phyloP scores from a whole-genome alignment of 768 basidiomycete species.

The Cystobasidiopsis lactophilus region DNA sequence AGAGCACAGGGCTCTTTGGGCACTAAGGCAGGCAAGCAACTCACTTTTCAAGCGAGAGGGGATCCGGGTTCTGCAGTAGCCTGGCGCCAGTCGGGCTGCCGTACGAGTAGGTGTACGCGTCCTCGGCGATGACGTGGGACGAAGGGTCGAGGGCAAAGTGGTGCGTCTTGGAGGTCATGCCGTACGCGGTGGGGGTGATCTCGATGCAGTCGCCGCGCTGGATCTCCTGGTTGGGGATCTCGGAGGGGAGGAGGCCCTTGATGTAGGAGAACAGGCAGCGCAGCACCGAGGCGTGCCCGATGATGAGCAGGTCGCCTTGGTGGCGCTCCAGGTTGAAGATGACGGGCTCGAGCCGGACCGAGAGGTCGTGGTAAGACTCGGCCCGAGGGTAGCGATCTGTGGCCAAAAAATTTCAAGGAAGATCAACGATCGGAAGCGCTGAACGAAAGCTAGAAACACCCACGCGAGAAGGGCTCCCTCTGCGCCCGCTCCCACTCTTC shows the following conservation, averaged over 20 bases:
- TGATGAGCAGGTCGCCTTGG: slow-evolving; percentile 82
- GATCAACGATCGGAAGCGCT: background rate
- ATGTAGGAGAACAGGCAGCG: slow-evolving; percentile 46
- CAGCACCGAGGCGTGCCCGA: slow-evolving; percentile 81
- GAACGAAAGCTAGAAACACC: background rate
- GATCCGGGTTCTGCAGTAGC: too few species aligned
- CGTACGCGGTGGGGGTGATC: slow-evolving; percentile 5
- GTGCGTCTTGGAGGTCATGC: slow-evolving; percentile 9
- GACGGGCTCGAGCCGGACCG: slow-evolving; percentile 19
- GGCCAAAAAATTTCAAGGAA: background rate
- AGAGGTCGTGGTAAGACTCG: slow-evolving; percentile 91
- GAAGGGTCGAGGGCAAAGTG: slow-evolving; percentile 1
- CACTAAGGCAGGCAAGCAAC: too few species aligned
- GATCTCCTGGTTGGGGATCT: slow-evolving; percentile 93
- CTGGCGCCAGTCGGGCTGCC: too few species aligned
- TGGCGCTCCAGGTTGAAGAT: slow-evolving; percentile 83
- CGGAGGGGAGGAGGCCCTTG: slow-evolving; percentile 66
- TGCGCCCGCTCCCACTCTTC: slow-evolving; percentile 84
- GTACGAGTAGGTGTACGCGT: too few species aligned
- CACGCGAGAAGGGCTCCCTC: slow-evolving; percentile 53
- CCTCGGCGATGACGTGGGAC: background rate
- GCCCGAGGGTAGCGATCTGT: slow-evolving; percentile 33
- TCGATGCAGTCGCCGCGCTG: slow-evolving; percentile 76
- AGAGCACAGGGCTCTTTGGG: too few species aligned
- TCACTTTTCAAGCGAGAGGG: too few species aligned